Evolutionary conservation across 2,329 filamentous ascomycete genomes (phyloP).

Genomic region (Alternaria panax): DNA sequence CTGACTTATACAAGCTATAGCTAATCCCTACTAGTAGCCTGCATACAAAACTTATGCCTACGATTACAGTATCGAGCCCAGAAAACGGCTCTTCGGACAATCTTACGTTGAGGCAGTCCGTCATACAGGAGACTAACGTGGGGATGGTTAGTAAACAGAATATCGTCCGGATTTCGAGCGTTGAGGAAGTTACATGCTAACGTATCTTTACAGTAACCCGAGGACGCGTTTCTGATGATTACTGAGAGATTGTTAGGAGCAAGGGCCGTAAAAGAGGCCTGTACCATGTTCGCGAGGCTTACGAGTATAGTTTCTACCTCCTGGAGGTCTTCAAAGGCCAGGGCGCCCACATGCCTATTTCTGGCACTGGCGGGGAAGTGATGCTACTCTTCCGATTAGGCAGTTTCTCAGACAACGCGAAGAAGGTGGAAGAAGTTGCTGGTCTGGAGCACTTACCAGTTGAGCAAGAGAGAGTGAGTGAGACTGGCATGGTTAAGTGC

Average conservation of each 20-base stretch:
- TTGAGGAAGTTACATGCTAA: neutral
- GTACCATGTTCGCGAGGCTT: conserved; percentile 51
- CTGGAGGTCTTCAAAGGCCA: conserved; percentile 35
- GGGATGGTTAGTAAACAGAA: conserved; percentile 24
- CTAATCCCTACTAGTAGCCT: too few relatives aligned
- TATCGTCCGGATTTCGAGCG: neutral
- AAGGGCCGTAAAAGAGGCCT: conserved; percentile 37
- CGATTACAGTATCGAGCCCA: conserved; percentile 42
- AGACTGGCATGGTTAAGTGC: conserved; percentile 32
- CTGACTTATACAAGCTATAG: conserved; percentile 17
- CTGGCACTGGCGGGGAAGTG: conserved; percentile 19
- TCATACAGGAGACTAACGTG: conserved; percentile 44
- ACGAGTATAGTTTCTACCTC: conserved; percentile 48
- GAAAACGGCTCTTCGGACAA: conserved; percentile 48
- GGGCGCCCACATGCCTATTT: conserved; percentile 26
- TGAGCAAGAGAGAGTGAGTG: conserved; percentile 31
- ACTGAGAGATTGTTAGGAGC: conserved; percentile 47
- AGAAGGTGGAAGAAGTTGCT: conserved; percentile 39
- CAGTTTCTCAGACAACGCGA: conserved; percentile 30
- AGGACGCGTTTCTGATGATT: conserved; percentile 45
- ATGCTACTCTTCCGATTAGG: conserved; percentile 42
- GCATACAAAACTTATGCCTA: too few relatives aligned
- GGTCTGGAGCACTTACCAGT: conserved; percentile 37
- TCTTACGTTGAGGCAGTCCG: conserved; percentile 40
- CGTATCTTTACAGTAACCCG: conserved; percentile 32